Evolutionary conservation across 2,329 filamentous ascomycete genomes (phyloP).

Genomic region (Fusarium sp.): DNA sequence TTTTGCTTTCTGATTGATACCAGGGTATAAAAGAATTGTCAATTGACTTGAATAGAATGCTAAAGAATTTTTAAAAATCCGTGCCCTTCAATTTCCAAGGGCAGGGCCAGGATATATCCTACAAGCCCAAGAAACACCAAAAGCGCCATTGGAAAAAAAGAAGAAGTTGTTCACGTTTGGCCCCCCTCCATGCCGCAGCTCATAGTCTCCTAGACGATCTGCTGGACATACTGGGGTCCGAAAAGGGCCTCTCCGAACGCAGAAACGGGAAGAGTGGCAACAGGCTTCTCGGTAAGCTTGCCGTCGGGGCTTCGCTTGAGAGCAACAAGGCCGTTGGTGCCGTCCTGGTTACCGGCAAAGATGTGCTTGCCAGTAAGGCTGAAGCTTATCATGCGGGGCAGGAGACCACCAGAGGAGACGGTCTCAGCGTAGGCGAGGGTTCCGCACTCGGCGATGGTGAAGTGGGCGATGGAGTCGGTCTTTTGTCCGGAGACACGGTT

Average conservation of each 20-base stretch:
- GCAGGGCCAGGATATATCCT: conserved; percentile 16
- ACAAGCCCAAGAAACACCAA: conserved; percentile 35
- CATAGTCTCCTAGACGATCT: conserved; percentile 43
- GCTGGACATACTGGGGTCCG: conserved; percentile 53
- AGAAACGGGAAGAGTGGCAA: conserved; percentile 44
- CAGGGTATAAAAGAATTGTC: conserved; percentile 26
- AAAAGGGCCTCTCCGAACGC: conserved; percentile 48
- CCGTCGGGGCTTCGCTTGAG: conserved; percentile 52
- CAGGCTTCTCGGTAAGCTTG: conserved; percentile 47
- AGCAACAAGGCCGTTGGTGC: conserved; percentile 56
- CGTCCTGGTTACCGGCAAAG: conserved; percentile 63
- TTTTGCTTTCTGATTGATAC: conserved; percentile 25
- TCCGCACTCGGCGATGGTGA: conserved; percentile 52
- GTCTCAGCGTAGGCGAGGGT: conserved; percentile 53
- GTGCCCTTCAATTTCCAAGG: conserved; percentile 15
- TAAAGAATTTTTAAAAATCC: conserved; percentile 6
- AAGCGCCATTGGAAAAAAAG: conserved; percentile 23
- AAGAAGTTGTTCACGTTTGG: neutral
- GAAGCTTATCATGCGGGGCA: conserved; percentile 63
- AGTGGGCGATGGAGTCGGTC: conserved; percentile 63
- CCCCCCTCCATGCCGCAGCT: neutral
- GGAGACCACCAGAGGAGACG: conserved; percentile 52
- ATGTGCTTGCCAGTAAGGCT: conserved; percentile 54
- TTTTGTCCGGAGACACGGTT: conserved; percentile 62
- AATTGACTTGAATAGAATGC: conserved; percentile 23